A percentile compares a stretch with the other conserved stretches of the same genome.
Conservation (phyloP, 2,329 filamentous ascomycete species). For the Clarireedia paspali region DNA sequence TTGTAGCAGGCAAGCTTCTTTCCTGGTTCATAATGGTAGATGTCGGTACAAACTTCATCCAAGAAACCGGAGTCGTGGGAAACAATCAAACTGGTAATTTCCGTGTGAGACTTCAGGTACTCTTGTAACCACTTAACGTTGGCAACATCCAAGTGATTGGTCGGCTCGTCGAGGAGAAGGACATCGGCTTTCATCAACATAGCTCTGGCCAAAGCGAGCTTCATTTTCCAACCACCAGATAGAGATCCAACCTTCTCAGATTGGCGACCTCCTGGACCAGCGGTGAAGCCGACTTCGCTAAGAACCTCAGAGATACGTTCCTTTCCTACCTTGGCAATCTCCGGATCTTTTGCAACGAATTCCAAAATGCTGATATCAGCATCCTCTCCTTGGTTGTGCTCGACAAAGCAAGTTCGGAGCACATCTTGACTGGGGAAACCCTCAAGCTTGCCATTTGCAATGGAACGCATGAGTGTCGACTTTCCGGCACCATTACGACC, state of each 20-base stretch:
- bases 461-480: slow-evolving; percentile 97
- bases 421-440: slow-evolving; percentile 91
- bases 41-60: slow-evolving; percentile 95
- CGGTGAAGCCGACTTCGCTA: slow-evolving; percentile 86
- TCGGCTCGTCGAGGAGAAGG: slow-evolving; percentile 93
- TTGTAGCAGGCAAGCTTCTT: slow-evolving; percentile 90
- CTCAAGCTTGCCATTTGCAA: slow-evolving; percentile 91
- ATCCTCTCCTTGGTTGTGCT: slow-evolving; percentile 98
- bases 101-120: slow-evolving; percentile 90
- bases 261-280: slow-evolving; percentile 83
- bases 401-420: slow-evolving; percentile 93
- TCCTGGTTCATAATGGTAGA: slow-evolving; percentile 92
- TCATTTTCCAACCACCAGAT: slow-evolving; percentile 99
- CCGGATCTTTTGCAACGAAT: slow-evolving; percentile 83
- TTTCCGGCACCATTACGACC: slow-evolving; percentile 97
- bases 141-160: slow-evolving; percentile 93
- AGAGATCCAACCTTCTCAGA: slow-evolving; percentile 85
- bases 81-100: slow-evolving; percentile 96
- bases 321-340: slow-evolving; percentile 68
- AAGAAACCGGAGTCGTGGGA: slow-evolving; percentile 98
- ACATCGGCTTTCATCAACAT: slow-evolving; percentile 98
- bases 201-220: slow-evolving; percentile 87
- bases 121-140: slow-evolving; percentile 95
- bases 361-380: slow-evolving; percentile 93
- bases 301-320: slow-evolving; percentile 81